Base-by-base conservation (phyloP, 352 stramenopile genomes). In the Phytophthora tentaculata region DNA sequence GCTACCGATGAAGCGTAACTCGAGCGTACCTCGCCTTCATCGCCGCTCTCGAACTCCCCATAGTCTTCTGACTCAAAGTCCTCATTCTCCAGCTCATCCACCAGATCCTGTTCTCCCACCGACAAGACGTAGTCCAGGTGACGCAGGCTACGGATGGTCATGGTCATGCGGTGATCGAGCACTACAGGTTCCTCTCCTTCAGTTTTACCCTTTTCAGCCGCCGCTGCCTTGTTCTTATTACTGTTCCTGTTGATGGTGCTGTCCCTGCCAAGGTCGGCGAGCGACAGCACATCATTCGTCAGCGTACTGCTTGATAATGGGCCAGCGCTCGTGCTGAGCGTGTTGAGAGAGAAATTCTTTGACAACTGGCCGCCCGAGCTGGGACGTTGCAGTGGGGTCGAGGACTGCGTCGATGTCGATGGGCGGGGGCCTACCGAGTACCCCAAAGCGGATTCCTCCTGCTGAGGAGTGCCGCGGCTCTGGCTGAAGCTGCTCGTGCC, bases 1-100 rank as follows among this genome's bases (percentile, higher is more conserved):
- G 81, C 79, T 26, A 90, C 78, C 8, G 81, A 90, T 23, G 81
- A 90, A 16, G 69, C 72, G 47, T 74, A 75, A 61, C 80, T 89
- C 52, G 70, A 68, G 1, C 71, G 75, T 23, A 39, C 50, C 23
- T 73, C 71, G 12, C 26, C 60, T 58, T 77, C 75, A 45, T 82
- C 70, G 49, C 69, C 69, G 63, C 56, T 51, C 61, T 82, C 69
- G 67, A 84, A 67, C 13, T 58, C 70, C 1, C 62, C 45, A 53
- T 73, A 77, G 48, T 67, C 73, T 63, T 70, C 57, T n/a, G 57
- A 56, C 7, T 56, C 56, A 13, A 51, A 41, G 9, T 76, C 71
- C 28, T 79, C 73, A 39, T 67, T 69, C 17, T 76, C 71, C 5
- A 75, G 66, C 26, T 79, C 71, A 14, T 75, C 44, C 24, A 69